Base-by-base conservation (phyloP, 805 yeast genomes). In the Lipomyces kockii region DNA sequence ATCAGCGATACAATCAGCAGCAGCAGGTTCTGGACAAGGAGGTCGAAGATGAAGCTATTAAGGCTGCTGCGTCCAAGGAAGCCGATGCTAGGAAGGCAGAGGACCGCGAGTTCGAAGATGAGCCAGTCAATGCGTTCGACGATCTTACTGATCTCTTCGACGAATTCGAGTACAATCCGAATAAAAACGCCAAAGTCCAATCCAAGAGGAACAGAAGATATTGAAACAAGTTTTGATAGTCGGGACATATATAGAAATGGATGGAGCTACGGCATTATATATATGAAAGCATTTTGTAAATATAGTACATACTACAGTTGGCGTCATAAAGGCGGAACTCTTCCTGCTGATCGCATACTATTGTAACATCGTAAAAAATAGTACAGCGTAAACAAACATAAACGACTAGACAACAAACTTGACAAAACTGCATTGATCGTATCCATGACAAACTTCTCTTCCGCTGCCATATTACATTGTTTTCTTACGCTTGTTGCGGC, bases 131-230 rank as follows among this genome's bases (percentile, higher is more conserved):
- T 12, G 34, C 34, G 17, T 52, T 52, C 34, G 71, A 60, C 17
- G 60, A 62, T 34, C 25, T 68, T 25, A 66, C 62, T 11, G 67
- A 55, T 25, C 51, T 68, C 54, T 58, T 68, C 57, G 66, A 49
- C 14, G 64, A 61, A n/a, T 62, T 60, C 29, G 69, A 65, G 32
- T 60, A 65, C 51, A 60, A 56, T 49, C 62, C 64, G 60, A 58
- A 58, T 27, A 49, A 51, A 22, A 65, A 63, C 12, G 68, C 63
- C 12, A 61, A 65, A 22, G 64, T 68, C 34, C 34, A 29, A 29
- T 22, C 58, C 34, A 61, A 61, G 63, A 61, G 52, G 60, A 27
- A 61, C 34, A 61, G 53, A 32, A 37, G 63, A 54, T 61, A 61
- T 25, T 61, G 34, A 29, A 57, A 46, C 22, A n/a, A 4, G 22